Percentiles rank a stretch among this genome's conserved stretches.
phyloP scores from a whole-genome alignment of 164 flowering plant species.

The Aristolochia contorta region DNA sequence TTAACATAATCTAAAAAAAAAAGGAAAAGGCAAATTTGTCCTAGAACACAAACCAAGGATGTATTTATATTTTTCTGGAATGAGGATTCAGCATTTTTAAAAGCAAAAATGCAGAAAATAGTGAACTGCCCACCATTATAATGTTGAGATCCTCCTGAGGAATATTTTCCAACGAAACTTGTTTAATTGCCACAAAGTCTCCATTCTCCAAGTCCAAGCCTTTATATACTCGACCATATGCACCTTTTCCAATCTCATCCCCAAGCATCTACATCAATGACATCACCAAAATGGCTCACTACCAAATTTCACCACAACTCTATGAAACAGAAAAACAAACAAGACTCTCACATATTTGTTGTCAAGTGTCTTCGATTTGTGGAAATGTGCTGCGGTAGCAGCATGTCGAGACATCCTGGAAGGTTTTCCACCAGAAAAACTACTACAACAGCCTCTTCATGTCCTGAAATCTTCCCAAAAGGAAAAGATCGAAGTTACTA shows the following conservation, averaged over 20 bases:
- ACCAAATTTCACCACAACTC: constrained; percentile 3
- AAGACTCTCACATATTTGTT: constrained; percentile 76
- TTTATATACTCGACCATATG: constrained; percentile 95
- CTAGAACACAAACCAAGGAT: no score
- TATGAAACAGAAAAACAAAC: constrained; percentile 1
- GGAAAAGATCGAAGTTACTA: no score
- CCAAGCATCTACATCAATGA: constrained; percentile 68
- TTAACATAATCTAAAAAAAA: no score
- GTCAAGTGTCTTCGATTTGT: constrained; percentile 91
- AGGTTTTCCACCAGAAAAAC: not conserved
- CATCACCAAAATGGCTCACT: not conserved
- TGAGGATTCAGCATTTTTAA: no score
- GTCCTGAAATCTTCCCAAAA: no score
- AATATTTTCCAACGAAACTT: constrained; percentile 96
- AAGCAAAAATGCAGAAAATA: not conserved
- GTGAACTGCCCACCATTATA: constrained; percentile 63
- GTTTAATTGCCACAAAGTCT: constrained; percentile 96
- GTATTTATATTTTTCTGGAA: no score
- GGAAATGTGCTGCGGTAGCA: constrained; percentile 47
- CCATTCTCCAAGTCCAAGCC: constrained; percentile 99
- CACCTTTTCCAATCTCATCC: constrained; percentile 99
- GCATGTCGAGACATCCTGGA: constrained; percentile 70
- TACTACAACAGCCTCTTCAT: no score
- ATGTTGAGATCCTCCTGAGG: constrained; percentile 94
- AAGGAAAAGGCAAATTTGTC: no score